Conservation (phyloP, 2,329 filamentous ascomycete species). For the Tolypocladium pustulatum region DNA sequence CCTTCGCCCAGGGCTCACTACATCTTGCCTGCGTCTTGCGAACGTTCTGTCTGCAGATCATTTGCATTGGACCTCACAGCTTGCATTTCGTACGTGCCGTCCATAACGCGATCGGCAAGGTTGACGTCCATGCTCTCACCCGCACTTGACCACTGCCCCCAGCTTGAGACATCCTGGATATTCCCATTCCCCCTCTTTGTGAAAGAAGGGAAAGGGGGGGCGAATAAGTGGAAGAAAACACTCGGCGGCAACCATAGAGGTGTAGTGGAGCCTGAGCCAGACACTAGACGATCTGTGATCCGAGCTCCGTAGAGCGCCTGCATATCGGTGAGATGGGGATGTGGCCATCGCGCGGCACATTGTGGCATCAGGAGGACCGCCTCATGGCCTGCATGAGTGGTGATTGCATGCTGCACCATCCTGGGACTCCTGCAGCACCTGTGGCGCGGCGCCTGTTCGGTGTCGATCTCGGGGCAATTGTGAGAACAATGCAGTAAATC, state of each 20-base stretch:
- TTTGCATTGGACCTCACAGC: no score
- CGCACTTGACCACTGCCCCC: neutral
- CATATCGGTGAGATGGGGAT: slow-evolving; percentile 3
- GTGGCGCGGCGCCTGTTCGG: neutral
- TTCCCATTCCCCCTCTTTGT: neutral
- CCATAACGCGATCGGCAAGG: no score
- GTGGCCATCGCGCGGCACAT: neutral
- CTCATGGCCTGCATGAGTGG: neutral
- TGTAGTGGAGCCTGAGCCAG: neutral
- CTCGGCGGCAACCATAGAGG: no score
- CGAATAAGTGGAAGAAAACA: neutral
- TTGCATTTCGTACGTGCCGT: no score
- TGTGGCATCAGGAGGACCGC: neutral
- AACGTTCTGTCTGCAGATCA: no score
- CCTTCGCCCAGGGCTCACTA: no score
- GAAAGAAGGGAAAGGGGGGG: no score
- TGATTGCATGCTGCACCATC: neutral
- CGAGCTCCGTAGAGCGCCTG: neutral
- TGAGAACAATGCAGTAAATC: neutral
- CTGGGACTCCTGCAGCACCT: neutral
- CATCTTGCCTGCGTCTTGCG: no score
- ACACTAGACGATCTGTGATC: neutral
- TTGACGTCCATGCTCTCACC: neutral
- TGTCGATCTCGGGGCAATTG: neutral
- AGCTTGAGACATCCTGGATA: neutral